phyloP scores from a whole-genome alignment of 768 basidiomycete genomes.

The Gautieria morchelliformis region DNA sequence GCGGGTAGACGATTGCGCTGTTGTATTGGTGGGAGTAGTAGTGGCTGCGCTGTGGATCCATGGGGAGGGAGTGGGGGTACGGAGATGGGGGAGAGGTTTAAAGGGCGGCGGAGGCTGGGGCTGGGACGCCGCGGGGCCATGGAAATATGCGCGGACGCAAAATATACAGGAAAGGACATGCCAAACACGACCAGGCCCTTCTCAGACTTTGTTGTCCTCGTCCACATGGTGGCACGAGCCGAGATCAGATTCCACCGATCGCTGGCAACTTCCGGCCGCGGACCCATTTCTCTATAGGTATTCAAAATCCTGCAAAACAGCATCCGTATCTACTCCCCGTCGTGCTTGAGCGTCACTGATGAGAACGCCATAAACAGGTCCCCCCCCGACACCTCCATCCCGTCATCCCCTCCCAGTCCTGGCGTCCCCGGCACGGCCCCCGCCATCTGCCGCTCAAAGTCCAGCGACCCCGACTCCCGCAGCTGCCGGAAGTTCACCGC shows the following conservation, averaged over 20 bases:
- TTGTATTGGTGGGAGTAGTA: constrained; percentile 24
- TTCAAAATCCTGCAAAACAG: no score
- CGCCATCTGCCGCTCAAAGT: constrained; percentile 47
- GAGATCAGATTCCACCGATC: constrained; percentile 2
- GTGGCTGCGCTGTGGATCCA: constrained; percentile 4
- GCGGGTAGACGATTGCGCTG: constrained; percentile 25
- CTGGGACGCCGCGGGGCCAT: neutral
- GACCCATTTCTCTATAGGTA: no score
- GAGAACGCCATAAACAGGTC: constrained; percentile 85
- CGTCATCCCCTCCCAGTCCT: constrained; percentile 21
- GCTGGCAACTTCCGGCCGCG: neutral
- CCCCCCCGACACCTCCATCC: constrained; percentile 26
- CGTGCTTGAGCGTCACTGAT: constrained; percentile 74
- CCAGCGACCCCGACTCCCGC: constrained; percentile 85
- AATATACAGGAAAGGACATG: neutral
- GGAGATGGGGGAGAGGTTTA: constrained; percentile 22
- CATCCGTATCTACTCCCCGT: constrained; percentile 41
- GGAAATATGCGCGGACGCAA: constrained; percentile 2
- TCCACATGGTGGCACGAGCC: constrained; percentile 4
- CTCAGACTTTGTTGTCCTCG: neutral
- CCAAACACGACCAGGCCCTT: neutral
- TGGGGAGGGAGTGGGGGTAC: constrained; percentile 16
- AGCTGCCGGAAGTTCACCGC: constrained; percentile 85
- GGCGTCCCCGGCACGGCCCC: constrained; percentile 32
- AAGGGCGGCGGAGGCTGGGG: constrained; percentile 15